Conservation (phyloP, 2,329 filamentous ascomycete genomes). For the Colletotrichum tamarilloi region DNA sequence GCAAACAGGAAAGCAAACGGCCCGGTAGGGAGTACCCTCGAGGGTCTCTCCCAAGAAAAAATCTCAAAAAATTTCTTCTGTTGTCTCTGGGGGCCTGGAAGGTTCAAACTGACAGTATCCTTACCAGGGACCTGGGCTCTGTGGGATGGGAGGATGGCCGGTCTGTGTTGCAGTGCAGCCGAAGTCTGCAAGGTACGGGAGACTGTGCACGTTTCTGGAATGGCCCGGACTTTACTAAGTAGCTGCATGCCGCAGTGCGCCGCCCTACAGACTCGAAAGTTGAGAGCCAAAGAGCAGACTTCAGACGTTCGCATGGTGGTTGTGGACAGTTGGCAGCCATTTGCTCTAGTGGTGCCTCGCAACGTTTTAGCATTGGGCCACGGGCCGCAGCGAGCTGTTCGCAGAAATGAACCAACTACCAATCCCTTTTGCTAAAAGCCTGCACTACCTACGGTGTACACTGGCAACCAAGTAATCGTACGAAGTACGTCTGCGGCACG, state of each 20-base stretch:
- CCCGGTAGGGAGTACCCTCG: not conserved
- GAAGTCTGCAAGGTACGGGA: constrained; percentile 33
- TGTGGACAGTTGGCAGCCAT: constrained; percentile 2
- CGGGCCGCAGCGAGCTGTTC: constrained; percentile 1
- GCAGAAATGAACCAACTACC: not conserved
- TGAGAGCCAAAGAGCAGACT: not conserved
- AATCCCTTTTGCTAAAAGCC: constrained; percentile 12
- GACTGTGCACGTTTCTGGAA: constrained; percentile 30
- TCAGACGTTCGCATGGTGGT: constrained; percentile 15
- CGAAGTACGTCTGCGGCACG: not conserved
- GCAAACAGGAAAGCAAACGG: constrained; percentile 3
- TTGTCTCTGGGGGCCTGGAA: not conserved
- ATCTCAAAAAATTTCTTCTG: not conserved
- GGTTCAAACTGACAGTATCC: not conserved
- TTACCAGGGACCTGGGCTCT: constrained; percentile 32
- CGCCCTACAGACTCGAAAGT: not conserved
- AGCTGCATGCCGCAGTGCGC: constrained; percentile 8
- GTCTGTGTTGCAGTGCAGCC: constrained; percentile 29
- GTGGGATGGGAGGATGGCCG: constrained; percentile 16
- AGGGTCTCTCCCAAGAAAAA: not conserved
- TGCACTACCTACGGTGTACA: not conserved
- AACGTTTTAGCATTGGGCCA: constrained; percentile 15
- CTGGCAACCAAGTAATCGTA: not conserved
- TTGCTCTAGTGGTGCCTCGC: constrained; percentile 11
- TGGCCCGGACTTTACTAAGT: constrained; percentile 22